phyloP scores from a whole-genome alignment of 208 protist species.

The Cochliopodium minus region DNA sequence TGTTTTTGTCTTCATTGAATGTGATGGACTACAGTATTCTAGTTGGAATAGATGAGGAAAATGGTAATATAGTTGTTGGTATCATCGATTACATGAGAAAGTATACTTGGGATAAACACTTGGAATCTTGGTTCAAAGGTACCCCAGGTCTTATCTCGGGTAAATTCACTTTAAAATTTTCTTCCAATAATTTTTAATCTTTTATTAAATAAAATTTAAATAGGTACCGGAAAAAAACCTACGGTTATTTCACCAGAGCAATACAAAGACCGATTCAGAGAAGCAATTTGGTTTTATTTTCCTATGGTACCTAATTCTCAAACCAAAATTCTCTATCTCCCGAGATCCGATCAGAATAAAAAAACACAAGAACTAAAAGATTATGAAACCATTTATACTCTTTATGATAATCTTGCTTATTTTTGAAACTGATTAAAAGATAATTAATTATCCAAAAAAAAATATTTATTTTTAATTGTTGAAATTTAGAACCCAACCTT shows the following conservation, averaged over 20 bases:
- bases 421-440: no score
- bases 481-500: no score
- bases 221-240: neutral
- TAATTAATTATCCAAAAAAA: no score
- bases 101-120: constrained; percentile 16
- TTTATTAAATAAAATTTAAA: neutral
- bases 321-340: no score
- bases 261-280: constrained; percentile 9
- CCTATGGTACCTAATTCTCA: no score
- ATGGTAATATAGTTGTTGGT: constrained; percentile 2
- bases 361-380: no score
- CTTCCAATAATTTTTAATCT: neutral
- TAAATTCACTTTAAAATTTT: neutral
- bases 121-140: constrained; percentile 12
- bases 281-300: no score
- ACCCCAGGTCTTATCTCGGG: neutral
- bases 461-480: no score
- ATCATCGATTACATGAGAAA: constrained; percentile 15
- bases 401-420: no score
- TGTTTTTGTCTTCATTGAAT: neutral
- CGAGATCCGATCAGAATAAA: no score
- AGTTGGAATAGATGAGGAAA: constrained; percentile 15
- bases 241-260: constrained; percentile 11
- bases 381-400: no score
- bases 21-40: constrained; percentile 16